phyloP scores from a whole-genome alignment of 73 alveolate species.

The Tetrahymena malaccensis region DNA sequence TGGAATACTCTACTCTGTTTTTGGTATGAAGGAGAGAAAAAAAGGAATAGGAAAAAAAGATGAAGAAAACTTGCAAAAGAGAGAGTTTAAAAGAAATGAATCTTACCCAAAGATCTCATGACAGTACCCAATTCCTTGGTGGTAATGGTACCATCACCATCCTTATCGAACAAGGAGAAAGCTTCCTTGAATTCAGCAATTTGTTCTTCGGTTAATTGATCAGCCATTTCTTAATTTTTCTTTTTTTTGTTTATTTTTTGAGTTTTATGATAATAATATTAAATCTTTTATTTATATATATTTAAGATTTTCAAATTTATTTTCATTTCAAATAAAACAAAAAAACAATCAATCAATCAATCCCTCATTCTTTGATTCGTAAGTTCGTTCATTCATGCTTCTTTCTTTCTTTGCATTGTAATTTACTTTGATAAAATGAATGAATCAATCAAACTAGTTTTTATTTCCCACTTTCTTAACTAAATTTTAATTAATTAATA shows the following conservation, averaged over 20 bases:
- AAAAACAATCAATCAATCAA: background rate
- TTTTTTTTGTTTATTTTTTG: background rate
- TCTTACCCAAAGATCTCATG: slow-evolving; percentile 71
- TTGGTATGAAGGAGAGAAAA: background rate
- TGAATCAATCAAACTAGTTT: background rate
- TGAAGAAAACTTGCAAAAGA: background rate
- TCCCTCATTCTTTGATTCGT: background rate
- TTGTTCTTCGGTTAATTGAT: slow-evolving; percentile 80
- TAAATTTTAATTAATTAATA: no score
- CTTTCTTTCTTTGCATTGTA: background rate
- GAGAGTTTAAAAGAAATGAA: background rate
- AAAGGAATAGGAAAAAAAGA: background rate
- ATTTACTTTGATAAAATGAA: background rate
- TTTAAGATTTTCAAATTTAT: background rate
- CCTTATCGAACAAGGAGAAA: slow-evolving; percentile 92
- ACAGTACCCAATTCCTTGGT: slow-evolving; percentile 94
- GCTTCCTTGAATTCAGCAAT: slow-evolving; percentile 93
- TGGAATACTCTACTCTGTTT: background rate
- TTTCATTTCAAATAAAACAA: background rate
- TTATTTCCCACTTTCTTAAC: background rate
- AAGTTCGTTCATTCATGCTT: background rate
- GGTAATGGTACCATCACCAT: slow-evolving; percentile 93
- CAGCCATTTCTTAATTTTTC: slow-evolving; percentile 54
- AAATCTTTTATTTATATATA: background rate
- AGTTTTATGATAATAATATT: background rate